Evolutionary conservation across 768 basidiomycete genomes (phyloP).

Genomic region (Porphyrellus cyaneotinctus): DNA sequence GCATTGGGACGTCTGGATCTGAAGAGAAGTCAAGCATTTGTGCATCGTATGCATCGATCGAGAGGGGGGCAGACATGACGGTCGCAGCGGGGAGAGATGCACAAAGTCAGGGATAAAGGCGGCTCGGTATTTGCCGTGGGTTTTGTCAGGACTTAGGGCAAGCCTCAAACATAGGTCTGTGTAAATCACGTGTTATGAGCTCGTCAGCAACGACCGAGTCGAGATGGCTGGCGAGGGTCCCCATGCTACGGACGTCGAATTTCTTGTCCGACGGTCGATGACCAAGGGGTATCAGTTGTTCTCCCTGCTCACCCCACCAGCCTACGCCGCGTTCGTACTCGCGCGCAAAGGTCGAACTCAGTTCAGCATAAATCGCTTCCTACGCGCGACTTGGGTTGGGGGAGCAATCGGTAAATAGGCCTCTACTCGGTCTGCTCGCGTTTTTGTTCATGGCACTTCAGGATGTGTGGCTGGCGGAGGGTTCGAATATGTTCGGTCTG

Average conservation of each 20-base stretch:
- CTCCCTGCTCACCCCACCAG: constrained; percentile 60
- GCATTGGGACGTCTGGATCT: constrained; percentile 62
- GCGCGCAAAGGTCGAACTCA: constrained; percentile 51
- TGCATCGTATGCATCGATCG: constrained; percentile 53
- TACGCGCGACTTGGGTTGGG: constrained; percentile 73
- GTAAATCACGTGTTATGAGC: constrained; percentile 24
- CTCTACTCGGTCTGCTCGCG: background rate
- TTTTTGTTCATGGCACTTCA: constrained; percentile 7
- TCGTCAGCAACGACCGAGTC: constrained; percentile 2
- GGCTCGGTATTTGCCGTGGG: constrained; percentile 15
- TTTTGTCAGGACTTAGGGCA: constrained; percentile 24
- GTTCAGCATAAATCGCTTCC: constrained; percentile 55
- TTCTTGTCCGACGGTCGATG: constrained; percentile 63
- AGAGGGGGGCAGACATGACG: constrained; percentile 27
- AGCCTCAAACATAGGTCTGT: constrained; percentile 24
- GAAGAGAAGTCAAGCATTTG: constrained; percentile 59
- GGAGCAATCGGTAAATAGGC: constrained; percentile 46
- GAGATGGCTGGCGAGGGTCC: constrained; percentile 16
- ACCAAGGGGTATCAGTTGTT: constrained; percentile 63
- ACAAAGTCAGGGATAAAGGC: constrained; percentile 11
- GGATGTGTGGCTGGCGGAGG: constrained; percentile 47
- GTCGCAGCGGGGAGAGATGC: constrained; percentile 14
- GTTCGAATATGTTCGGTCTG: constrained; percentile 58
- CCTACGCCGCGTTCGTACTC: constrained; percentile 52
- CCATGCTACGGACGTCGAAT: constrained; percentile 56